phyloP scores from a whole-genome alignment of 1,139 yeast species.

The Blastobotrys illinoisensis region DNA sequence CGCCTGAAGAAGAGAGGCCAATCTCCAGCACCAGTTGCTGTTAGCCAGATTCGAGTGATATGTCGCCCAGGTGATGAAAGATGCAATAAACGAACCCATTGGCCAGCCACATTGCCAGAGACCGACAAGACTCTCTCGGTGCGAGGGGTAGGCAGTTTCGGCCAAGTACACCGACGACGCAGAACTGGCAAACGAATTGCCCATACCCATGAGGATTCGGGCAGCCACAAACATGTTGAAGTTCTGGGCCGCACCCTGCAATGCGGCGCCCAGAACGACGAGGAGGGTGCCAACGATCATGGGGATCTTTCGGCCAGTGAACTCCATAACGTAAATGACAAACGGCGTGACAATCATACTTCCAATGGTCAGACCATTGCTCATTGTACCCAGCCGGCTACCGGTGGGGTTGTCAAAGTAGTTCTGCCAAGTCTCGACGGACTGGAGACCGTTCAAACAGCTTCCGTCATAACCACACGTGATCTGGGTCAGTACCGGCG shows the following conservation, averaged over 20 bases:
- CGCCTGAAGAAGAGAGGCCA: slow-evolving; percentile 40
- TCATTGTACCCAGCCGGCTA: slow-evolving; percentile 42
- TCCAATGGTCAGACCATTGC: slow-evolving; percentile 53
- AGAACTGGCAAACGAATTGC: slow-evolving; percentile 3
- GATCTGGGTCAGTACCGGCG: slow-evolving; percentile 43
- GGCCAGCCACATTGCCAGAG: slow-evolving; percentile 47
- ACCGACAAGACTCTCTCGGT: slow-evolving; percentile 35
- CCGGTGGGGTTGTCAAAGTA: slow-evolving; percentile 41
- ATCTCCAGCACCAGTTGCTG: slow-evolving; percentile 40
- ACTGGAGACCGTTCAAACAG: slow-evolving; percentile 48
- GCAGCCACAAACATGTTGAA: slow-evolving; percentile 9
- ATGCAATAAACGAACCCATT: slow-evolving; percentile 50
- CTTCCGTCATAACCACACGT: slow-evolving; percentile 51
- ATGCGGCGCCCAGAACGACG: slow-evolving; percentile 11
- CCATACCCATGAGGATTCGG: slow-evolving; percentile 9
- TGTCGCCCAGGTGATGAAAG: slow-evolving; percentile 50
- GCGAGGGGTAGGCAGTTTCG: slow-evolving; percentile 15
- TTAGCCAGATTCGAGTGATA: slow-evolving; percentile 16
- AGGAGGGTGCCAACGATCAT: slow-evolving; percentile 37
- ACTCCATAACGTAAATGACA: slow-evolving; percentile 6
- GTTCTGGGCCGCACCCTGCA: slow-evolving; percentile 12
- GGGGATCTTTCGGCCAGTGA: slow-evolving; percentile 41
- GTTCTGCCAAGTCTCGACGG: slow-evolving; percentile 36
- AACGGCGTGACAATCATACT: slow-evolving; percentile 20
- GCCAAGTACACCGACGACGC: slow-evolving; percentile 13